Evolutionary conservation across 345 rosid species (phyloP).

Genomic region (Melaleuca alternifolia): DNA sequence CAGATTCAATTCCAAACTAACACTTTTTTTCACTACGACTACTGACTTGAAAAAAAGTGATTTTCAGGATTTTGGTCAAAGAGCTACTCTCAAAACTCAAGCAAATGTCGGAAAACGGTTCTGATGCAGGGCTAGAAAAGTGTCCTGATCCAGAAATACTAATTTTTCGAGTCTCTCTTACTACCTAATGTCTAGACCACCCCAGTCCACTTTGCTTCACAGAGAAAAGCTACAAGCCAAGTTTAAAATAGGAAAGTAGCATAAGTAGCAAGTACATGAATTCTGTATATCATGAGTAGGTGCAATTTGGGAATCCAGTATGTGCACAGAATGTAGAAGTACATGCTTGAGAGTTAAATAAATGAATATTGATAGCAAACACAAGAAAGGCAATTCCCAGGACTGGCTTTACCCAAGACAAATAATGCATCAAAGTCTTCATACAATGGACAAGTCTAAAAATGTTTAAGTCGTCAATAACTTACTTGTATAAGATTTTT

Average conservation of each 20-base stretch:
- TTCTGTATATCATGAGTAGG: neutral
- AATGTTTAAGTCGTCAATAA: neutral
- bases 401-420: neutral
- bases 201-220: neutral
- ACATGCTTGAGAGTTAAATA: neutral
- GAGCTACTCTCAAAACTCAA: neutral
- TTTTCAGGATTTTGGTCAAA: neutral
- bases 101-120: neutral
- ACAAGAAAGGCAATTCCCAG: neutral
- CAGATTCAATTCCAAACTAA: neutral
- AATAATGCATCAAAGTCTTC: neutral
- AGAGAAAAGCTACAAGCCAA: neutral
- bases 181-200: neutral
- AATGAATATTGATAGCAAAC: neutral
- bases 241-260: neutral
- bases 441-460: neutral
- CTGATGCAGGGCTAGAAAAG: neutral
- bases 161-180: neutral
- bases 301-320: neutral
- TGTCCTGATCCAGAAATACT: neutral
- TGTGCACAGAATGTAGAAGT: neutral
- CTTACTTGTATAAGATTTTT: constrained; percentile 65
- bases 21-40: neutral
- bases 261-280: neutral
- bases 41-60: neutral